These are phyloP conservation scores for Linnemannia exigua DNA, from an alignment of 192 early-diverging fungal genomes.

Conservation along the genomic window DNA sequence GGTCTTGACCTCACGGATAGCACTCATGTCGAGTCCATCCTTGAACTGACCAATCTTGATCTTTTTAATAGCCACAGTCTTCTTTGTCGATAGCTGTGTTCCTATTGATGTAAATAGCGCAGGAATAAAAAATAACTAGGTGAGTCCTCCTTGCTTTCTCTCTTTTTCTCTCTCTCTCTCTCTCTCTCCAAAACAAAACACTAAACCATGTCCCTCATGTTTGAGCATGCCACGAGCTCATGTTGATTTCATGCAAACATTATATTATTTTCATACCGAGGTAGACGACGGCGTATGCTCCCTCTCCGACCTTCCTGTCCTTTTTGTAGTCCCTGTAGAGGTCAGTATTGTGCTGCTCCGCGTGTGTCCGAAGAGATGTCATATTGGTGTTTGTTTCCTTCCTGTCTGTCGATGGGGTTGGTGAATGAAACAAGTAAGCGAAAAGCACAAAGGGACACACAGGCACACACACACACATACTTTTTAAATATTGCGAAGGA, in stretches of 20 bases:
- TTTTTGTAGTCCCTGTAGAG: conserved; percentile 84
- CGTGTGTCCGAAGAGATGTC: conserved; percentile 41
- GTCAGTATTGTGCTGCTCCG: conserved; percentile 76
- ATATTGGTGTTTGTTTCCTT: background rate
- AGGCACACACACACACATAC: background rate
- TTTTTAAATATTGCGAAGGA: background rate
- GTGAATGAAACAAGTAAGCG: conserved; percentile 1
- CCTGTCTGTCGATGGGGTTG: background rate
- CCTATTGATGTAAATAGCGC: conserved; percentile 48
- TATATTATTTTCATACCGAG: conserved; percentile 63
- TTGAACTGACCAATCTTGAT: conserved; percentile 95
- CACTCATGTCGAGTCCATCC: conserved; percentile 96
- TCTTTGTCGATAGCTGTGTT: conserved; percentile 67
- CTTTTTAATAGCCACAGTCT: conserved; percentile 96
- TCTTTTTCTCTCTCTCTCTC: too few relatives aligned
- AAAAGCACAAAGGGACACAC: background rate
- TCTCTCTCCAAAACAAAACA: background rate
- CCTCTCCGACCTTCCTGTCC: conserved; percentile 94
- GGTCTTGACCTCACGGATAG: conserved; percentile 94
- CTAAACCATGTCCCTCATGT: background rate
- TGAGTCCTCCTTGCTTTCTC: background rate
- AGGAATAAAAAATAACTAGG: background rate
- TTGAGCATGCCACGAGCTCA: background rate
- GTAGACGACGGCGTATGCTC: conserved; percentile 97
- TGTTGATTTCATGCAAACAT: background rate